Evolutionary conservation across 768 basidiomycete species (phyloP), one percentile per base, ranked within the genome.

Genomic region (Paxillus rubicundulus): DNA sequence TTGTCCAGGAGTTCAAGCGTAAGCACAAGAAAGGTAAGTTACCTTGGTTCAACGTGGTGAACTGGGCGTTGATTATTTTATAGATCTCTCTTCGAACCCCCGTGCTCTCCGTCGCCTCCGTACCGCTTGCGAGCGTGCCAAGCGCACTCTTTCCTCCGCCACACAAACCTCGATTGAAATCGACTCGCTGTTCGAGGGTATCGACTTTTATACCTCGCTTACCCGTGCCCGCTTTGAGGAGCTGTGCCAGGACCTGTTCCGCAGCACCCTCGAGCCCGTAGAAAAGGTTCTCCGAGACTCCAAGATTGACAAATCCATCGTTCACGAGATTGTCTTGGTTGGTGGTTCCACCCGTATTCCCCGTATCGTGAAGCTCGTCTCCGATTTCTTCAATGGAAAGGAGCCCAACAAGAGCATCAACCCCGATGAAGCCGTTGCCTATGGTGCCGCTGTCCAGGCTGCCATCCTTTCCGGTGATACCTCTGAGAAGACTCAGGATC

Each of bases 321-420:
- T 98, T 34, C 86, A 98, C 78, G 96, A 98, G 71, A 96, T 98
- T 59, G 96, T 98, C 64, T 81, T 98, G 61, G 96, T 97, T 62
- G 95, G 96, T 71, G 96, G 96, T 56, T 98, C 96, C 45, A 98
- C 96, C 50, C 94, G 94, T 84, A 98, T 98, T 60, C 96, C 96
- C 60, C 90, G 92, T 72, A 89, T 98, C 65, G 87, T 92, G 70
- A 95, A 97, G 76, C 90, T 98, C 69, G 92, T 98, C 52, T 95
- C 92, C 60, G 95, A 98, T 74, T 97, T 90, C 84, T 98, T 98
- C 82, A 92, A 91, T 71, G 95, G 95, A 70, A 94, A 95, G 80
- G 94, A 97, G 78, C 95, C 92, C 65, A 94, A 93, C 82, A 97
- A 95, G 83, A 89, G 88, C 77, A 98, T 98, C 81, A 98, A 98